Evolutionary conservation across 2,329 filamentous ascomycete species (phyloP).

Genomic region (Microcyclosporella mali): DNA sequence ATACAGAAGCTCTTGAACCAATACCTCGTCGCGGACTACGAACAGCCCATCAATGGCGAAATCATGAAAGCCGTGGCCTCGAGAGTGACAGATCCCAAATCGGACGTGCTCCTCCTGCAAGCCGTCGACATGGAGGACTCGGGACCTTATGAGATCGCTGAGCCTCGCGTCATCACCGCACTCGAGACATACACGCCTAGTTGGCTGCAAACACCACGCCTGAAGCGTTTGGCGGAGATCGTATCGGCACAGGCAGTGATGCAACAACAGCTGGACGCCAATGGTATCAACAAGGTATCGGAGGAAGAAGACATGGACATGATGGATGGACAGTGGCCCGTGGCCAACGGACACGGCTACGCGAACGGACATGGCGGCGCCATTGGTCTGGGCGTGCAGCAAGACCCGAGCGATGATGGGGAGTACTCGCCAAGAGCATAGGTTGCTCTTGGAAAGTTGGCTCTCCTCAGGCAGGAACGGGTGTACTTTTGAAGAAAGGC

Average conservation of each 20-base stretch:
- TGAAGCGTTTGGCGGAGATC: slow-evolving; percentile 97
- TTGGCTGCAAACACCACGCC: slow-evolving; percentile 91
- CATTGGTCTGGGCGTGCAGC: slow-evolving; percentile 6
- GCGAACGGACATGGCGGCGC: slow-evolving; percentile 2
- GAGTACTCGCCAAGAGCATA: slow-evolving; percentile 9
- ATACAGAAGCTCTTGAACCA: slow-evolving; percentile 99
- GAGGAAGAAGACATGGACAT: slow-evolving; percentile 22
- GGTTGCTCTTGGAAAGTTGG: slow-evolving; percentile 2
- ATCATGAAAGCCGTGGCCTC: slow-evolving; percentile 99
- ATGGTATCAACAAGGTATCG: slow-evolving; percentile 21
- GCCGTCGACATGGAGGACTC: slow-evolving; percentile 99
- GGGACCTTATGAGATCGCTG: slow-evolving; percentile 95
- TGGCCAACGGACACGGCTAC: slow-evolving; percentile 11
- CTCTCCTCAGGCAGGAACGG: neutral
- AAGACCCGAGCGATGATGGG: slow-evolving; percentile 3
- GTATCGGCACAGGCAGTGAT: slow-evolving; percentile 94
- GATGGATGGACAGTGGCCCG: slow-evolving; percentile 19
- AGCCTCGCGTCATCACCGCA: slow-evolving; percentile 90
- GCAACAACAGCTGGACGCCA: slow-evolving; percentile 47
- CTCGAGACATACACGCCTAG: slow-evolving; percentile 97
- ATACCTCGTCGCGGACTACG: slow-evolving; percentile 96
- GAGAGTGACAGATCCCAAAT: slow-evolving; percentile 87
- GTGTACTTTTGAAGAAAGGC: too few species aligned
- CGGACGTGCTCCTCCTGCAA: slow-evolving; percentile 84
- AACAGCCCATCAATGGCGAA: slow-evolving; percentile 98